phyloP scores from a whole-genome alignment of 2,329 filamentous ascomycete genomes.

The Aureobasidium sp. region DNA sequence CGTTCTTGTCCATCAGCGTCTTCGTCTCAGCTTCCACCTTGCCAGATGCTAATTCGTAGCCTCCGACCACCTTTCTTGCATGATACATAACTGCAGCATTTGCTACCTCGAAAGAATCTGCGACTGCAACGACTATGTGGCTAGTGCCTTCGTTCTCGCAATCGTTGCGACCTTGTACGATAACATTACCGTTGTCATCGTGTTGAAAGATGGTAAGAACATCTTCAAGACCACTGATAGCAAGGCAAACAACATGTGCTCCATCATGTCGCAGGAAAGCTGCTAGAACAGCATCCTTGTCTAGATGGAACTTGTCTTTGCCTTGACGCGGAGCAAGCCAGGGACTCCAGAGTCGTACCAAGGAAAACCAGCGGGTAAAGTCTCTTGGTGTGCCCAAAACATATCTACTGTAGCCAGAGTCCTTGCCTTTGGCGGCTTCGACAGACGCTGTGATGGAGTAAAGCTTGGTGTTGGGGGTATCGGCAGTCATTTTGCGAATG shows the following conservation, averaged over 20 bases:
- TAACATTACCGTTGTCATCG: slow-evolving; percentile 56
- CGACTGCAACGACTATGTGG: slow-evolving; percentile 62
- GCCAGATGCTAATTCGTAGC: slow-evolving; percentile 38
- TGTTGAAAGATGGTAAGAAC: slow-evolving; percentile 64
- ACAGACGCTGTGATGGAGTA: slow-evolving; percentile 60
- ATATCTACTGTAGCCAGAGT: slow-evolving; percentile 51
- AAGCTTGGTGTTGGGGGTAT: slow-evolving; percentile 61
- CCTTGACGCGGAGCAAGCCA: slow-evolving; percentile 91
- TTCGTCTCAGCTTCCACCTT: slow-evolving; percentile 42
- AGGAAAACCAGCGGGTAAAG: slow-evolving; percentile 67
- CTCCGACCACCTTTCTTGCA: slow-evolving; percentile 57
- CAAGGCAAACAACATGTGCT: slow-evolving; percentile 68
- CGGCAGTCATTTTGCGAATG: slow-evolving; percentile 51
- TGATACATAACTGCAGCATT: slow-evolving; percentile 81
- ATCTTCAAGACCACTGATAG: slow-evolving; percentile 66
- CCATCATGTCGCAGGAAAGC: slow-evolving; percentile 70
- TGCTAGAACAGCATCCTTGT: slow-evolving; percentile 70
- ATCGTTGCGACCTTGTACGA: slow-evolving; percentile 68
- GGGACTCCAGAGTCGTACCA: slow-evolving; percentile 71
- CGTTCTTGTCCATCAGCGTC: slow-evolving; percentile 40
- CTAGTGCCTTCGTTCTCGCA: slow-evolving; percentile 48
- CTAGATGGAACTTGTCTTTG: slow-evolving; percentile 55
- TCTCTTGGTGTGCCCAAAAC: slow-evolving; percentile 59
- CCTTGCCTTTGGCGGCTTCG: slow-evolving; percentile 47
- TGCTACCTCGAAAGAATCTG: slow-evolving; percentile 65